These are phyloP conservation scores for Castanea mollissima DNA, from an alignment of 306 rosid species.

Conservation along the genomic window DNA sequence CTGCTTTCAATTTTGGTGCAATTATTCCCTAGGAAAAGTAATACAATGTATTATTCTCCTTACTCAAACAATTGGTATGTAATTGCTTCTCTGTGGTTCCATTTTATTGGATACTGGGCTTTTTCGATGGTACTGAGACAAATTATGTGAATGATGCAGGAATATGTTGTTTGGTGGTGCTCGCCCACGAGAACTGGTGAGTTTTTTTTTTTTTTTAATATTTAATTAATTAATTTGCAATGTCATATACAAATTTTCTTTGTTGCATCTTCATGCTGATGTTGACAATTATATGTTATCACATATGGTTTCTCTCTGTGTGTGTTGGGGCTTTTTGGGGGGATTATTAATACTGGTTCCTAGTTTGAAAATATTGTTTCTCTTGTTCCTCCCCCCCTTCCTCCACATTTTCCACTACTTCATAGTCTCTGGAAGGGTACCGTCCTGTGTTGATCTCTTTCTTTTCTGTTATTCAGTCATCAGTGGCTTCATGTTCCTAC, in stretches of 20 bases:
- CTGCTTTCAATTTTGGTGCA: background rate
- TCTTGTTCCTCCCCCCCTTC: background rate
- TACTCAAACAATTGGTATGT: background rate
- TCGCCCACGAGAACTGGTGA: slow-evolving; percentile 93
- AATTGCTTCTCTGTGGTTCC: background rate
- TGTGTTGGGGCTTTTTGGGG: too few relatives aligned
- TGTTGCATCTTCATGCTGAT: background rate
- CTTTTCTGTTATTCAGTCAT: background rate
- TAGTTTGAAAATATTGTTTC: background rate
- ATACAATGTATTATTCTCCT: background rate
- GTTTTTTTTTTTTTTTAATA: slow-evolving; percentile 21
- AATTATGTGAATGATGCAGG: slow-evolving; percentile 56
- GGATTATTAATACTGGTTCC: background rate
- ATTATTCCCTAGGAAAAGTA: background rate
- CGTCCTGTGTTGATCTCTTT: background rate
- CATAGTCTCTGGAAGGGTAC: background rate
- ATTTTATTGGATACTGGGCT: background rate
- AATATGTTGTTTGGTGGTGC: slow-evolving; percentile 91
- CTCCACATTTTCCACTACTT: background rate
- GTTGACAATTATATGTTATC: background rate
- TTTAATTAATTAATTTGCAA: background rate
- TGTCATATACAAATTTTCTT: slow-evolving; percentile 4
- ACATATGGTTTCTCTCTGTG: background rate
- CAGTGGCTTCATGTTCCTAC: slow-evolving; percentile 15
- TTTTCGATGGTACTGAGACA: slow-evolving; percentile 17